These are phyloP conservation scores for Pichia phayaonensis DNA, from an alignment of 805 yeast genomes.

Conservation along the genomic window DNA sequence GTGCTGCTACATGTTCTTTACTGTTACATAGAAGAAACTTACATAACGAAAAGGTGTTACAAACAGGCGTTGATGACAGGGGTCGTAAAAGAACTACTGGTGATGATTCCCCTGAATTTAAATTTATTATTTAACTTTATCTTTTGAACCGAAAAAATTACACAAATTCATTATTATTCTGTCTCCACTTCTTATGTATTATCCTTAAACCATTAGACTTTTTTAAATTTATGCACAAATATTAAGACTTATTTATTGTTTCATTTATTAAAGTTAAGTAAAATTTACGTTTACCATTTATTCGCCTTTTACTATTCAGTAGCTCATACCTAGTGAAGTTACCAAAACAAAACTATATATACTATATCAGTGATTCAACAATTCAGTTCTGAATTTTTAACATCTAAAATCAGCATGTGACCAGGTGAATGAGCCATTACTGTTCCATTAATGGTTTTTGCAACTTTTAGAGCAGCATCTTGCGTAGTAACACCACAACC, in stretches of 20 bases:
- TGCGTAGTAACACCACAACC: constrained; percentile 5
- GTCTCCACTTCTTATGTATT: neutral
- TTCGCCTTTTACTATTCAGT: neutral
- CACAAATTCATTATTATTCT: no score
- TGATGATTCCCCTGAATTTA: constrained; percentile 4
- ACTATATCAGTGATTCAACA: neutral
- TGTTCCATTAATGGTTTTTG: neutral
- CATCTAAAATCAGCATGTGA: constrained; percentile 2
- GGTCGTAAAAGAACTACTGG: neutral
- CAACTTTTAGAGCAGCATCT: neutral
- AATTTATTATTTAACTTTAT: neutral
- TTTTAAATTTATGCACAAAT: neutral
- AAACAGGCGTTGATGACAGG: constrained; percentile 5
- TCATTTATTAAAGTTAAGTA: no score
- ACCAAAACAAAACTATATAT: no score
- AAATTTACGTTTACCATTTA: no score
- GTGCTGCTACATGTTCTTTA: neutral
- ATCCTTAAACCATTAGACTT: neutral
- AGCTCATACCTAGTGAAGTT: no score
- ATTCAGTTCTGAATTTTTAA: neutral
- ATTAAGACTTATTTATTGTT: neutral
- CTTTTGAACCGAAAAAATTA: no score
- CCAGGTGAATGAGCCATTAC: constrained; percentile 1
- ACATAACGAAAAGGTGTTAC: constrained; percentile 1
- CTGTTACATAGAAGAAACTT: neutral